Evolutionary conservation across 345 rosid species (phyloP).

Genomic region (Citrus mangshanensis): DNA sequence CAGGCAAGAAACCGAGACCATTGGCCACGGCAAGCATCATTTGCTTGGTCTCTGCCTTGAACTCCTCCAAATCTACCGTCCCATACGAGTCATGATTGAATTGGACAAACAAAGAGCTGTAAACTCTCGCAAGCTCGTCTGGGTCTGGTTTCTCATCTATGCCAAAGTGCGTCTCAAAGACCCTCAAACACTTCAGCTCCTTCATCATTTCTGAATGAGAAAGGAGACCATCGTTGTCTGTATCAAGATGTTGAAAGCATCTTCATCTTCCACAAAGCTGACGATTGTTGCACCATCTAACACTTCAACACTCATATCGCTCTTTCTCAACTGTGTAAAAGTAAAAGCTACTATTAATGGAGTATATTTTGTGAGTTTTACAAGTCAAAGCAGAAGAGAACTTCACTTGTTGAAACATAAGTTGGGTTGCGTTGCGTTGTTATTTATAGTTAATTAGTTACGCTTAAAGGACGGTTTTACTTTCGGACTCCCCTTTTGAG

Average conservation of each 20-base stretch:
- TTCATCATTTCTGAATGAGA: constrained; percentile 40
- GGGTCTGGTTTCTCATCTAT: constrained; percentile 29
- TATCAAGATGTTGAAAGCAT: constrained; percentile 38
- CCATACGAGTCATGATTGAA: constrained; percentile 43
- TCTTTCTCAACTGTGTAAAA: not conserved
- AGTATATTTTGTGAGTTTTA: too few species aligned
- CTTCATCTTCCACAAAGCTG: constrained; percentile 42
- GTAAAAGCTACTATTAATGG: too few species aligned
- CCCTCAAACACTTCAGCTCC: constrained; percentile 42
- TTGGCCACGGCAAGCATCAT: constrained; percentile 49
- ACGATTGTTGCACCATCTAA: constrained; percentile 36
- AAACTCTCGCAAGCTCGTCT: constrained; percentile 19
- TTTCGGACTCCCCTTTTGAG: too few species aligned
- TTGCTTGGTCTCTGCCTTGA: constrained; percentile 39
- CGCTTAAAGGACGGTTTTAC: not conserved
- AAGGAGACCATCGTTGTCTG: constrained; percentile 34
- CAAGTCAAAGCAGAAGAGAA: too few species aligned
- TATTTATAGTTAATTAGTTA: constrained; percentile 2
- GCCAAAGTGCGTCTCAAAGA: constrained; percentile 40
- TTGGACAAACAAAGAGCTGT: constrained; percentile 28
- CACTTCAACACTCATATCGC: constrained; percentile 40
- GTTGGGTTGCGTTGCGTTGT: not conserved
- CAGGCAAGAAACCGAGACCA: constrained; percentile 48
- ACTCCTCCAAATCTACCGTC: constrained; percentile 40
- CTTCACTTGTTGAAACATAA: not conserved